phyloP scores from a whole-genome alignment of 2,329 filamentous ascomycete species.

The Fusarium begoniae region DNA sequence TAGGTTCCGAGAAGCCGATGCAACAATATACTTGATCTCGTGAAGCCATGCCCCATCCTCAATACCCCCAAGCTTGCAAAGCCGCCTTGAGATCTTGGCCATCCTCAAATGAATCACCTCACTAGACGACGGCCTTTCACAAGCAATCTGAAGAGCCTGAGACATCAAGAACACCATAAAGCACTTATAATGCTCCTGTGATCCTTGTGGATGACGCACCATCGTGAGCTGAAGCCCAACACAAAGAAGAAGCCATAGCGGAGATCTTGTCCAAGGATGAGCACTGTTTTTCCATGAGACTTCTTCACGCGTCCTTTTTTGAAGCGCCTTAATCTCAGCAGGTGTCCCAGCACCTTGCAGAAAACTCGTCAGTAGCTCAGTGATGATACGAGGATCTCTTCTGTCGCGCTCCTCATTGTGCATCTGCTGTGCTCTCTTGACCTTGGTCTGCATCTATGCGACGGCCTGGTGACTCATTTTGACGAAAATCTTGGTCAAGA shows the following conservation, averaged over 20 bases:
- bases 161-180: slow-evolving; percentile 30
- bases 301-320: slow-evolving; percentile 64
- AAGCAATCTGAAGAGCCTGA: neutral
- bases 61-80: slow-evolving; percentile 13
- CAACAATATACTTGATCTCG: neutral
- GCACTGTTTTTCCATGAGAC: slow-evolving; percentile 51
- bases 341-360: slow-evolving; percentile 49
- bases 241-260: slow-evolving; percentile 64
- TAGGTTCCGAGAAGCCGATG: neutral
- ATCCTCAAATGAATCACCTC: slow-evolving; percentile 23
- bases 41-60: slow-evolving; percentile 6
- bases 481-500: neutral
- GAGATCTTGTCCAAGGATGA: slow-evolving; percentile 58
- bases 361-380: slow-evolving; percentile 55
- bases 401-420: slow-evolving; percentile 59
- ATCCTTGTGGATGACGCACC: neutral
- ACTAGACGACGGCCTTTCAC: neutral
- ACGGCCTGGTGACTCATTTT: neutral
- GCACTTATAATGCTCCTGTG: slow-evolving; percentile 6
- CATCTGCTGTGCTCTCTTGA: slow-evolving; percentile 48
- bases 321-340: slow-evolving; percentile 44
- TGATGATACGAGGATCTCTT: slow-evolving; percentile 59
- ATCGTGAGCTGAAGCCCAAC: slow-evolving; percentile 56
- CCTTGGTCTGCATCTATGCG: neutral
- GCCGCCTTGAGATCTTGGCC: slow-evolving; percentile 16